Evolutionary conservation across 176 grass and related monocot genomes (phyloP), one percentile per base, ranked within the genome.

Genomic region (Oryza longistaminata): DNA sequence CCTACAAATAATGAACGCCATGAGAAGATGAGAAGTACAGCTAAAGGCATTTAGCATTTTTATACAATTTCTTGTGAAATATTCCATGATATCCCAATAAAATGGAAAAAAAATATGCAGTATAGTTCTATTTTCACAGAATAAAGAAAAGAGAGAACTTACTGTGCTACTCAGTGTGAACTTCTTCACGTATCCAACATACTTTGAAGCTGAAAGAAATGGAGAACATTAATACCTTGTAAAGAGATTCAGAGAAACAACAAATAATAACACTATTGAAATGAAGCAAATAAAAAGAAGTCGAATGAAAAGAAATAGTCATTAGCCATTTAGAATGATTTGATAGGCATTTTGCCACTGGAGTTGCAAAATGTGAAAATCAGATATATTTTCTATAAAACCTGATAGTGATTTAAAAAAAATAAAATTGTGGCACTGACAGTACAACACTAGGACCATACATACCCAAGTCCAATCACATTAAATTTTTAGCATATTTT

Each of bases 111-210:
- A 21, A 25, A 25, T 4, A 60, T 82, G 66, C 39, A 76, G 13
- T 46, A 68, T 70, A 39, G 27, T 42, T 61, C 22, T 50, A 55
- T 62, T 27, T 68, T 60, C 74, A 83, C 21, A 68, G 2, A 62
- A 61, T 26, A 61, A 40, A 44, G n/a, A 33, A 69, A 49, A 46
- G 75, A 69, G 52, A 5, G 21, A 53, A 87, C 93, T 92, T 83
- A 98, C 93, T 35, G 96, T 98, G 90, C 93, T 91, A 79, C 93
- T 89, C 60, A 96, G 81, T 22, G 93, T 94, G 81, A 98, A 98
- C 85, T 95, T 95, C 90, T 95, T 98, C 85, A 98, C 91, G 35
- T 98, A 98, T 81, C 93, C 96, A 45, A 89, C 91, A 87, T 95
- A 98, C 89, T 95, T 98, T n/a, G 93, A 98, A 90, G 96, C 93